Conservation (phyloP, 2,329 filamentous ascomycete genomes). For the Elsinoe fawcettii region DNA sequence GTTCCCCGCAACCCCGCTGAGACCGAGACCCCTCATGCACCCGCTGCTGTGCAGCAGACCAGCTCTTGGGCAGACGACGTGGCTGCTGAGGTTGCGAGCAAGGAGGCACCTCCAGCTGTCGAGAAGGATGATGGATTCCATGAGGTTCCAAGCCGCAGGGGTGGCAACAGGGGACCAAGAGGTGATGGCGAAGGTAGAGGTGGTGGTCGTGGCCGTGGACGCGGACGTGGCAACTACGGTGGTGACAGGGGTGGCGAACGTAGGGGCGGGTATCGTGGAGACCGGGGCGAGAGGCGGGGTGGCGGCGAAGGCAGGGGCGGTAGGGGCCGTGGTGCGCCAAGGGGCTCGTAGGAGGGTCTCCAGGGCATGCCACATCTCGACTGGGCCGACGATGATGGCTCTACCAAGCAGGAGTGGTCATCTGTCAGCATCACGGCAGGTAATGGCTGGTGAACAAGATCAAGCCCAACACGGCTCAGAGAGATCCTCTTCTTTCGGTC, state of each 20-base stretch:
- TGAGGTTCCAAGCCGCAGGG: conserved; percentile 45
- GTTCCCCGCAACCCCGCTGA: conserved; percentile 65
- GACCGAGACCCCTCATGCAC: conserved; percentile 57
- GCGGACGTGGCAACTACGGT: conserved; percentile 25
- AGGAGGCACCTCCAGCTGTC: conserved; percentile 23
- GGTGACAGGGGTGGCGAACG: conserved; percentile 33
- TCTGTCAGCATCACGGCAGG: background rate
- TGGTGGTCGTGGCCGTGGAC: conserved; percentile 39
- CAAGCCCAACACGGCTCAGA: too few relatives aligned
- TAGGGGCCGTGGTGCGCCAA: conserved; percentile 25
- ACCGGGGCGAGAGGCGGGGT: conserved; percentile 35
- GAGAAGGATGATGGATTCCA: conserved; percentile 59
- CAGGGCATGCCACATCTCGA: background rate
- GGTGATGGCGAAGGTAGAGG: conserved; percentile 30
- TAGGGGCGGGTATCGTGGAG: conserved; percentile 39
- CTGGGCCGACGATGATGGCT: background rate
- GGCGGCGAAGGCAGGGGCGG: conserved; percentile 31
- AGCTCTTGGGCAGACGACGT: conserved; percentile 81
- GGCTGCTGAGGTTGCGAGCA: conserved; percentile 22
- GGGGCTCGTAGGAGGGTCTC: conserved; percentile 12
- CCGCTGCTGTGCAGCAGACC: conserved; percentile 50
- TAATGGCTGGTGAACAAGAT: background rate
- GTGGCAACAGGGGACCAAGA: conserved; percentile 26
- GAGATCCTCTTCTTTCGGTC: too few relatives aligned
- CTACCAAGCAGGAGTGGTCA: background rate